Evolutionary conservation across 2,329 filamentous ascomycete species (phyloP).

Genomic region (Atkinsonella texensis): DNA sequence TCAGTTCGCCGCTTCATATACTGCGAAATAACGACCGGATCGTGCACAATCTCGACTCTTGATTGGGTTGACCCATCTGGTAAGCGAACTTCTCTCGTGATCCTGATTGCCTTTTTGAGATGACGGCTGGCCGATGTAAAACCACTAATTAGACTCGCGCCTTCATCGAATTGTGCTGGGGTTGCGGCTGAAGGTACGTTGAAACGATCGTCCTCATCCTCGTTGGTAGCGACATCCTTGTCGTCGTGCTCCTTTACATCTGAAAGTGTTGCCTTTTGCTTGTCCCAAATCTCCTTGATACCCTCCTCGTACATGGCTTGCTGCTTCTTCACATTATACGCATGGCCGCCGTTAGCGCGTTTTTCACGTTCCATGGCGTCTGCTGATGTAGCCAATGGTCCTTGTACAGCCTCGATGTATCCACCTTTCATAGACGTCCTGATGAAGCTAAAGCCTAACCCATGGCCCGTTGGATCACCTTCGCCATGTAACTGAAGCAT

Average conservation of each 20-base stretch:
- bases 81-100: constrained; percentile 49
- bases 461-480: constrained; percentile 86
- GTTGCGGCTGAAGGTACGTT: constrained; percentile 60
- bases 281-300: constrained; percentile 85
- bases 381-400: constrained; percentile 54
- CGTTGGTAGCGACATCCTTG: constrained; percentile 43
- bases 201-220: constrained; percentile 55
- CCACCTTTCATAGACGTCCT: constrained; percentile 98
- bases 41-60: constrained; percentile 58
- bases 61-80: constrained; percentile 41
- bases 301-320: constrained; percentile 85
- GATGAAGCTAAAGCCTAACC: constrained; percentile 92
- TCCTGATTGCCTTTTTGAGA: constrained; percentile 56
- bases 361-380: constrained; percentile 82
- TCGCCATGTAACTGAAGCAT: constrained; percentile 94
- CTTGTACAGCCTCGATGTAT: constrained; percentile 69
- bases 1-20: constrained; percentile 71
- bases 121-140: constrained; percentile 53
- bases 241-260: constrained; percentile 58
- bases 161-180: constrained; percentile 62
- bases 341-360: constrained; percentile 83
- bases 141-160: constrained; percentile 64
- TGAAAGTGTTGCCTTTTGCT: constrained; percentile 67
- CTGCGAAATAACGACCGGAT: constrained; percentile 77
- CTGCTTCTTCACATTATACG: constrained; percentile 94